These are phyloP conservation scores for Alternaria incomplexa DNA, from an alignment of 2,329 filamentous ascomycete species.

Conservation along the genomic window DNA sequence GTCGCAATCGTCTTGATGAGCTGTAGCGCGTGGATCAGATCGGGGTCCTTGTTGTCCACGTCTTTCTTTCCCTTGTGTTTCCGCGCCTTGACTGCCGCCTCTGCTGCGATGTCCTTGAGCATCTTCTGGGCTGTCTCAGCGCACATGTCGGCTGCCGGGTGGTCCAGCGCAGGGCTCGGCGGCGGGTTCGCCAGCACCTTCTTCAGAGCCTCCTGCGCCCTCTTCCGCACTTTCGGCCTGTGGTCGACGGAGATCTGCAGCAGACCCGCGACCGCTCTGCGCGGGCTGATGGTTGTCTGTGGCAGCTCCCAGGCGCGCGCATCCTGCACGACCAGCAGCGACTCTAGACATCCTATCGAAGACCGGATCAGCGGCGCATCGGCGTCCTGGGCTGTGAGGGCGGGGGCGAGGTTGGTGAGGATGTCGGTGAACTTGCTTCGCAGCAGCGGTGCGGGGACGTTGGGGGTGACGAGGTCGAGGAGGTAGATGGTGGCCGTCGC, in stretches of 20 bases:
- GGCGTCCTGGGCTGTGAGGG: conserved; percentile 78
- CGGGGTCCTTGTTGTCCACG: conserved; percentile 73
- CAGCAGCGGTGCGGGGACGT: conserved; percentile 83
- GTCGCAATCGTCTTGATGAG: conserved; percentile 87
- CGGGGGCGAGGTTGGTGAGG: conserved; percentile 81
- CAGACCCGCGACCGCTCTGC: conserved; percentile 84
- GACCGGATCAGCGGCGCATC: conserved; percentile 86
- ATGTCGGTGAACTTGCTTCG: conserved; percentile 96
- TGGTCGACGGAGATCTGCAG: conserved; percentile 84
- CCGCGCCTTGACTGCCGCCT: conserved; percentile 74
- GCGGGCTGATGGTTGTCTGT: conserved; percentile 80
- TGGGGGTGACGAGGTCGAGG: conserved; percentile 87
- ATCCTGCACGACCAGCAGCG: conserved; percentile 89
- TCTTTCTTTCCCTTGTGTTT: conserved; percentile 61
- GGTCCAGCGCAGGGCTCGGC: conserved; percentile 89
- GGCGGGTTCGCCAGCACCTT: conserved; percentile 84
- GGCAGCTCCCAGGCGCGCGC: conserved; percentile 85
- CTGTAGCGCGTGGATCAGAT: conserved; percentile 88
- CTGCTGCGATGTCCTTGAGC: conserved; percentile 76
- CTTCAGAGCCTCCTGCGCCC: conserved; percentile 86
- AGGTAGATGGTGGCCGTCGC: conserved; percentile 91
- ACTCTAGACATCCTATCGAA: conserved; percentile 91
- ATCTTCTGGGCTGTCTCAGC: conserved; percentile 87
- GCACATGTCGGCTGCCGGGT: conserved; percentile 95
- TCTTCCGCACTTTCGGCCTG: conserved; percentile 90